Conservation (phyloP, 805 yeast species). For the Wickerhamiella vanderwaltii region DNA sequence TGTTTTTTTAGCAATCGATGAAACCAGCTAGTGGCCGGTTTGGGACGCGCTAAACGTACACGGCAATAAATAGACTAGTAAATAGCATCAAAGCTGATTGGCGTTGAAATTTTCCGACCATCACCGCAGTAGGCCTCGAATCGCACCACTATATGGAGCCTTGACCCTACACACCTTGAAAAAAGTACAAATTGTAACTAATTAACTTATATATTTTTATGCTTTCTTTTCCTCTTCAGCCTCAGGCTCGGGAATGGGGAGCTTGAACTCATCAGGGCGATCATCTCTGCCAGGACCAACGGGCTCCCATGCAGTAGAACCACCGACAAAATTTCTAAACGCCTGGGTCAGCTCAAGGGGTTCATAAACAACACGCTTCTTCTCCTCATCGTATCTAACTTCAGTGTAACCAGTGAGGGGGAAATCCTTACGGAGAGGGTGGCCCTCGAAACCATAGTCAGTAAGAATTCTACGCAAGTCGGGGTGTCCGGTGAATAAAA, state of each 20-base stretch:
- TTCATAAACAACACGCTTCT: conserved; percentile 78
- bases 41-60: no score
- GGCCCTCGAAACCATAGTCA: conserved; percentile 87
- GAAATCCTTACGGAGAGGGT: conserved; percentile 83
- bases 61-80: no score
- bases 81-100: no score
- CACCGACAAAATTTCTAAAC: conserved; percentile 80
- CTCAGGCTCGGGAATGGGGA: conserved; percentile 75
- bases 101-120: no score
- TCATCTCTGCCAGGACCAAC: conserved; percentile 77
- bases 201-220: no score
- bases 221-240: conserved; percentile 28
- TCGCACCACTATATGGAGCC: no score
- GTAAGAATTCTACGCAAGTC: conserved; percentile 83
- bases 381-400: conserved; percentile 81
- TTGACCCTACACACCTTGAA: no score
- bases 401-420: conserved; percentile 88
- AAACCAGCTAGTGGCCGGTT: no score
- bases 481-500: conserved; percentile 80
- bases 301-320: conserved; percentile 84
- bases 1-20: no score
- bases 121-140: no score
- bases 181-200: no score
- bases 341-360: conserved; percentile 88
- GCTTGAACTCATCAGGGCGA: conserved; percentile 68